These are phyloP conservation scores for Colletotrichum karsti DNA, from an alignment of 2,329 filamentous ascomycete species.

Conservation along the genomic window DNA sequence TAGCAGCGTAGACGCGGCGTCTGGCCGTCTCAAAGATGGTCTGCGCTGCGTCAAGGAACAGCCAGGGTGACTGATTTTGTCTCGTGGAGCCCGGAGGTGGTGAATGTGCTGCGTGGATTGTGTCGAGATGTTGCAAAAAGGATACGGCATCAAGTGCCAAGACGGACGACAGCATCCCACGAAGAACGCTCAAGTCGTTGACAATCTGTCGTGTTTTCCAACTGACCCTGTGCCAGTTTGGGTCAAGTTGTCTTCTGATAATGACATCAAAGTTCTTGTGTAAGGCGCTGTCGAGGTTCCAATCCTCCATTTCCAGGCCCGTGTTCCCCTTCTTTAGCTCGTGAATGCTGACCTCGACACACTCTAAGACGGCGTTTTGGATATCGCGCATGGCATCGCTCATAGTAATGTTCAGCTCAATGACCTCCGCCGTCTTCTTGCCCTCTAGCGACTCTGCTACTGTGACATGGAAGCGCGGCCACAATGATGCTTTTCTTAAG, in stretches of 20 bases:
- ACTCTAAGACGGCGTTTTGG: conserved; percentile 93
- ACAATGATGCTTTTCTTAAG: conserved; percentile 85
- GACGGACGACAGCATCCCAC: conserved; percentile 82
- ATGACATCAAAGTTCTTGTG: conserved; percentile 92
- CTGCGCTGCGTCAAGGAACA: conserved; percentile 94
- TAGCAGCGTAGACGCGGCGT: conserved; percentile 83
- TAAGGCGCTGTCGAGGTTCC: conserved; percentile 92
- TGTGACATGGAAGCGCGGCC: conserved; percentile 91
- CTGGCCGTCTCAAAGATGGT: conserved; percentile 93
- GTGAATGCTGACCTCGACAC: conserved; percentile 92
- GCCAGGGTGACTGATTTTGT: conserved; percentile 92
- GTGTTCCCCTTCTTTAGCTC: conserved; percentile 92
- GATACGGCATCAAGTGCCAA: conserved; percentile 89
- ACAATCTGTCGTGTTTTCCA: conserved; percentile 97
- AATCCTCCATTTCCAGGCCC: conserved; percentile 94
- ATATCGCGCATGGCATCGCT: conserved; percentile 93
- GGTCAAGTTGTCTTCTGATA: conserved; percentile 88
- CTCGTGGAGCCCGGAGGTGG: conserved; percentile 87
- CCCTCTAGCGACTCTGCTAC: conserved; percentile 92
- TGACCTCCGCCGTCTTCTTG: conserved; percentile 92
- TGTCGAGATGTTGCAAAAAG: conserved; percentile 93
- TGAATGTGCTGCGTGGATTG: conserved; percentile 88
- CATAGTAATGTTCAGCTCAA: conserved; percentile 96
- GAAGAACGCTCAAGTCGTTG: conserved; percentile 83
- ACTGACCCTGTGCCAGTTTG: conserved; percentile 96